Conservation (phyloP, 2,329 filamentous ascomycete species). For the Penicillium brasilianum region DNA sequence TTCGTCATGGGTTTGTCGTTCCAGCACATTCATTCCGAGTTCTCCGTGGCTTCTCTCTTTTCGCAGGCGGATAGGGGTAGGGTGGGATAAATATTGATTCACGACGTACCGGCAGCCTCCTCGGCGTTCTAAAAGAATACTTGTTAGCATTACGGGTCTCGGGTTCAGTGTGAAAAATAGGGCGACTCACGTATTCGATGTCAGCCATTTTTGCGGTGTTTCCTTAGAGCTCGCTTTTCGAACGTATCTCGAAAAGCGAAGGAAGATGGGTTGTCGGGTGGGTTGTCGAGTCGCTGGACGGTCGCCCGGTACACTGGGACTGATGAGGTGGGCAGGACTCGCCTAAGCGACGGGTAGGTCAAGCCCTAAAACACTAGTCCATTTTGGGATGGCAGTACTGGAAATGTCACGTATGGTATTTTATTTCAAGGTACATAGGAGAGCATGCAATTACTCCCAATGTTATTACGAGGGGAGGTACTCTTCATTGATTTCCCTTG, state of each 20-base stretch:
- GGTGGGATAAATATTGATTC: constrained; percentile 28
- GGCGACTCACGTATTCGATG: constrained; percentile 77
- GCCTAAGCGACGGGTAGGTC: constrained; percentile 51
- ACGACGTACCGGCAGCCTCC: constrained; percentile 79
- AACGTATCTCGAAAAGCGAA: constrained; percentile 54
- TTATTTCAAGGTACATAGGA: constrained; percentile 5
- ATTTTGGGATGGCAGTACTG: constrained; percentile 21
- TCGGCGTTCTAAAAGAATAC: constrained; percentile 75
- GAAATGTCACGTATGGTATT: constrained; percentile 14
- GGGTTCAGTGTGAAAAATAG: background rate
- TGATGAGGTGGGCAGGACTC: constrained; percentile 46
- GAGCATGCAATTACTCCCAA: rapidly evolving
- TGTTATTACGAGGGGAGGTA: background rate
- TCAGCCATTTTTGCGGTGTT: constrained; percentile 78
- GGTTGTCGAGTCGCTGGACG: constrained; percentile 46
- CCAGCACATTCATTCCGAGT: constrained; percentile 14
- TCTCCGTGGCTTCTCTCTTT: constrained; percentile 9
- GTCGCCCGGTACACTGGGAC: constrained; percentile 37
- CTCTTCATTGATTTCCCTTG: background rate
- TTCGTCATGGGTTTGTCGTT: constrained; percentile 3
- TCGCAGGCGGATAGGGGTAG: constrained; percentile 21
- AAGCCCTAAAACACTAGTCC: constrained; percentile 46
- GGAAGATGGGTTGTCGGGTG: constrained; percentile 41
- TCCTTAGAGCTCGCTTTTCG: constrained; percentile 52
- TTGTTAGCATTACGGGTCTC: constrained; percentile 42